Conservation (phyloP, 2,329 filamentous ascomycete genomes). For the Colletotrichum orchidophilum region DNA sequence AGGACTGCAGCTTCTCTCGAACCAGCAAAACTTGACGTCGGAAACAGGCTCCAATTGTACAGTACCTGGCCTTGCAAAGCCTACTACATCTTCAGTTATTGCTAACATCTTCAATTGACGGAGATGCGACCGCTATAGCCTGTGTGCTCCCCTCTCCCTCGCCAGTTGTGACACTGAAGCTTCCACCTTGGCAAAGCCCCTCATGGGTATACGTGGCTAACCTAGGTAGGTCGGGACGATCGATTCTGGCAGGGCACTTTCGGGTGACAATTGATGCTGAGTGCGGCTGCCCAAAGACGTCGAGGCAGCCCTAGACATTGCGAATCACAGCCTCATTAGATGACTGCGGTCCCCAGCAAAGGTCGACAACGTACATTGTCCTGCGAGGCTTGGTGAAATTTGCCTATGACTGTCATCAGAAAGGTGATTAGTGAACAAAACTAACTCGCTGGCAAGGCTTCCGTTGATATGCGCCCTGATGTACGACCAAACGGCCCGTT, state of each 20-base stretch:
- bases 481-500: not conserved
- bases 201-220: not conserved
- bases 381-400: constrained; percentile 2
- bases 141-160: not conserved
- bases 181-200: not conserved
- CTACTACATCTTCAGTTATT: not conserved
- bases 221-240: not conserved
- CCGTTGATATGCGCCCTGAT: not conserved
- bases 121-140: too few species aligned
- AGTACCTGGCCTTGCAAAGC: not conserved
- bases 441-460: not conserved
- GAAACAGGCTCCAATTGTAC: not conserved
- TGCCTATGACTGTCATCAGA: not conserved
- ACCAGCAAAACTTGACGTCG: not conserved
- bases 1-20: constrained; percentile 14
- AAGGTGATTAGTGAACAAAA: constrained; percentile 4
- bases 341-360: not conserved
- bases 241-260: not conserved
- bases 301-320: not conserved
- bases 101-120: not conserved
- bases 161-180: not conserved
- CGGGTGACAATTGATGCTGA: not conserved
- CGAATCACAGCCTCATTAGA: not conserved
- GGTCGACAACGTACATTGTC: constrained; percentile 16
- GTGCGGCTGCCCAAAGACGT: not conserved